Base-by-base conservation (phyloP, 257 asterid genomes). In the Cruciata laevipes region DNA sequence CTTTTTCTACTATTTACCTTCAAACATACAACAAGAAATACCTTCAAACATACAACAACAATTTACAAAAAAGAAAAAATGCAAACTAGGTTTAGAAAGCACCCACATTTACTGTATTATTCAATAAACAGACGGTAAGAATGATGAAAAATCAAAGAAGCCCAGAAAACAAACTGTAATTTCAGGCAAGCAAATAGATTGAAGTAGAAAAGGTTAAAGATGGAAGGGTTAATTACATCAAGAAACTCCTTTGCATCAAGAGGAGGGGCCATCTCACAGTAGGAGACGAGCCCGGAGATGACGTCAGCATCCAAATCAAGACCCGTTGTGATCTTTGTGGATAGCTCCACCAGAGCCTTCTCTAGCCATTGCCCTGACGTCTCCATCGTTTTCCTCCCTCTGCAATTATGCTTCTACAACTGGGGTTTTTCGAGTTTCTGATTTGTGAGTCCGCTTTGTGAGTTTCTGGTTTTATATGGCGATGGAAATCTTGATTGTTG, bases 211-310 rank as follows among this genome's bases (percentile, higher is more conserved):
- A 47, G 51, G 51, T 14, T 12, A 42, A 13, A 42, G 18, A 35
- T 35, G 30, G 38, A 35, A 35, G 51, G 71, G 25, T 44, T 40
- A 3, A 24, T 25, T 82, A 93, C 99, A 80, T 88, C 96, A 16
- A 93, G 97, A 76, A 88, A 93, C 66, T 93, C 97, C 80, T 88
- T 88, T 3, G 99, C 99, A 75, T 93, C 96, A 55, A 88, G 91
- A 2, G 97, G 95, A 61, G 96, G 65, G 47, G 96, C 96, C 88
- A 88, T 88, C 83, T 90, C 90, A 56, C 96, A 90, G 77, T 93
- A 88, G 53, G 97, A 88, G 37, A 93, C 97, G 77, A 88, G 94
- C 40, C 95, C 95, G 21, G 97, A 87, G 64, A 92, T 85, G 80
- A 92, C 80, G 18, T 92, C 98, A 5, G 73, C 89, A 70, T 92